Percentiles rank a stretch among this genome's conserved stretches.
Conservation (phyloP, 306 rosid species). For the Prinsepia uniflora region DNA sequence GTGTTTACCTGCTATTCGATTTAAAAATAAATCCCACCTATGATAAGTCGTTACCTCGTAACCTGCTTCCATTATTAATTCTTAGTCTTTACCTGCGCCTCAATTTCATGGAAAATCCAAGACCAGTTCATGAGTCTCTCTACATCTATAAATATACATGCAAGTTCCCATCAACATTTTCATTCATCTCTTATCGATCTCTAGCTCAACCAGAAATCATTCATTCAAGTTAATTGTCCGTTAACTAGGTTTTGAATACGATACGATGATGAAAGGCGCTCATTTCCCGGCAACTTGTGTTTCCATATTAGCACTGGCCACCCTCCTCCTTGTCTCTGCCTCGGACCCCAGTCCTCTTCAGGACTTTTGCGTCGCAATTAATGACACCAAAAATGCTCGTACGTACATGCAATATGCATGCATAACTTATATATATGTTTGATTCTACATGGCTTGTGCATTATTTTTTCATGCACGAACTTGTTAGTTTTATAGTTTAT, state of each 20-base stretch:
- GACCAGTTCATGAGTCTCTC: background rate
- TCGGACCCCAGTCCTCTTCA: conserved; percentile 2
- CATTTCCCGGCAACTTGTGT: background rate
- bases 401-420: background rate
- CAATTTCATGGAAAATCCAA: background rate
- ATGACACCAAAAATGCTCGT: background rate
- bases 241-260: too few species aligned
- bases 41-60: background rate
- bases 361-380: conserved; percentile 4
- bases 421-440: background rate
- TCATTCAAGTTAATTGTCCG: background rate
- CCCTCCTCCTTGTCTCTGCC: background rate
- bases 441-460: background rate
- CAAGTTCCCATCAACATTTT: background rate
- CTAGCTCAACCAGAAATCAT: background rate
- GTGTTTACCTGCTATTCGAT: background rate
- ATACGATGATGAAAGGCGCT: background rate
- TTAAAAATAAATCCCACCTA: background rate
- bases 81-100: background rate
- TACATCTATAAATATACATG: background rate
- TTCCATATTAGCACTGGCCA: background rate
- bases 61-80: background rate
- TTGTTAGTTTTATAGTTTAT: too few species aligned
- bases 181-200: background rate
- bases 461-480: background rate